Percentiles rank a stretch among this genome's conserved stretches.
Conservation (phyloP, 1,284 basidiomycete genomes). For the Gomphus bonarii region DNA sequence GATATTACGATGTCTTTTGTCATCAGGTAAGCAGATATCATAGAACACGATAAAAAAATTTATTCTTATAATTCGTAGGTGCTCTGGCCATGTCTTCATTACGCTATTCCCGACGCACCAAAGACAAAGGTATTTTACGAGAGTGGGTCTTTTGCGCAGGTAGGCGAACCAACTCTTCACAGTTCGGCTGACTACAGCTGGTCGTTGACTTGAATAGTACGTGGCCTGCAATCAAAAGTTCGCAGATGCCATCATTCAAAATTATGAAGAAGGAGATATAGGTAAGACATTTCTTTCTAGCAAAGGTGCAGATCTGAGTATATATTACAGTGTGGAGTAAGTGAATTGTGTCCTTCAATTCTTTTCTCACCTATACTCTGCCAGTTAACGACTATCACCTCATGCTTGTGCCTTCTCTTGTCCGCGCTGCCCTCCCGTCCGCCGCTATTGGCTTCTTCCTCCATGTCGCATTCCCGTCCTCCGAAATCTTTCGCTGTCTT, state of each 20-base stretch:
- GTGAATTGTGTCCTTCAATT: neutral
- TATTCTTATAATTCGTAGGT: slow-evolving; percentile 31
- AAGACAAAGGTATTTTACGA: slow-evolving; percentile 78
- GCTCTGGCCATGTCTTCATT: slow-evolving; percentile 83
- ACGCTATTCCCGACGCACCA: slow-evolving; percentile 76
- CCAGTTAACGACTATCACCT: slow-evolving; percentile 80
- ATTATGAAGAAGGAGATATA: slow-evolving; percentile 76
- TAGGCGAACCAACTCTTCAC: neutral
- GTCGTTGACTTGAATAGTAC: slow-evolving; percentile 54
- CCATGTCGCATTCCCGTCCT: slow-evolving; percentile 82
- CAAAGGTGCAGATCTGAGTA: neutral
- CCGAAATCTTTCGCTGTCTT: slow-evolving; percentile 82
- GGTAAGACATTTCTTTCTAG: slow-evolving; percentile 26
- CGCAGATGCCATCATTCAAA: slow-evolving; percentile 64
- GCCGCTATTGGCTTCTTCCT: slow-evolving; percentile 83
- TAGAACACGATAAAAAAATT: neutral
- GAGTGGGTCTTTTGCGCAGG: slow-evolving; percentile 26
- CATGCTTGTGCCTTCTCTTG: slow-evolving; percentile 70
- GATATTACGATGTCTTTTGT: slow-evolving; percentile 81
- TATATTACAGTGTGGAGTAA: slow-evolving; percentile 36
- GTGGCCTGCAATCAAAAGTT: slow-evolving; percentile 77
- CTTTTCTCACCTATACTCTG: neutral
- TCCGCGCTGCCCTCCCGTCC: slow-evolving; percentile 49
- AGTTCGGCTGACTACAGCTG: slow-evolving; percentile 27
- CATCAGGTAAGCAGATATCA: slow-evolving; percentile 45